Base-by-base conservation (phyloP, 2,329 filamentous ascomycete genomes). In the Plectosphaerella plurivora region DNA sequence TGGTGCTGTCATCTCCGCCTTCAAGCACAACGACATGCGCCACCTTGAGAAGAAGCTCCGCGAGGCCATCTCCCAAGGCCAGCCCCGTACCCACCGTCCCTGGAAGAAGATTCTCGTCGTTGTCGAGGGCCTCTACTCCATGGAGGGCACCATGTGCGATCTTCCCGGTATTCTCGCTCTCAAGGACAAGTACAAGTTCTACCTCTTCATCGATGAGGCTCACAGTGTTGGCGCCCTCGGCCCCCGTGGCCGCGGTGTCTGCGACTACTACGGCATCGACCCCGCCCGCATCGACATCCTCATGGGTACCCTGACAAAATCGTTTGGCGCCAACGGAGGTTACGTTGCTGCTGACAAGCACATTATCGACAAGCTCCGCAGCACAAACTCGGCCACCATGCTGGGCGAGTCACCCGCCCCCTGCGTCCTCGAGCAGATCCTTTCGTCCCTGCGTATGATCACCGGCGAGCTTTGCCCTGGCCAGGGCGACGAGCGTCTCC, bases 81-180 rank as follows among this genome's bases (percentile, higher is more conserved):
- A 99, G 68, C 94, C 94, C 50, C 88, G 94, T 59, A 99, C 93
- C n/a, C 94, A 99, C 71, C 88, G 94, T 28, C 94, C 94, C 1
- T 99, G 94, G 94, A 97, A 96, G 80, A 99, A 97, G 83, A 97
- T 99, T 55, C 71, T 99, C 49, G 89, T 99, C 45, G 92, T 93
- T 37, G 90, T 99, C 37, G 94, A 99, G 70, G 94, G 94, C 61
- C 81, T 99, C 18, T 99, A 99, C 78, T 97, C 93, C 1, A 99
- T 99, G 94, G 94, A 99, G 74, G 94, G 94, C 47, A 97, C 92
- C 59, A 96, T 99, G 89, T 94, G 90, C 72, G 94, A 99, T 68
- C 82, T 99, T n/a, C 94, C 94, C 1, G 90, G 90, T 55, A 77
- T 99, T 49, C 74, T 99, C 53, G 82, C 79, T 49, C 79, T 99